Conservation (phyloP, 2,329 filamentous ascomycete species). For the Nemania abortiva region DNA sequence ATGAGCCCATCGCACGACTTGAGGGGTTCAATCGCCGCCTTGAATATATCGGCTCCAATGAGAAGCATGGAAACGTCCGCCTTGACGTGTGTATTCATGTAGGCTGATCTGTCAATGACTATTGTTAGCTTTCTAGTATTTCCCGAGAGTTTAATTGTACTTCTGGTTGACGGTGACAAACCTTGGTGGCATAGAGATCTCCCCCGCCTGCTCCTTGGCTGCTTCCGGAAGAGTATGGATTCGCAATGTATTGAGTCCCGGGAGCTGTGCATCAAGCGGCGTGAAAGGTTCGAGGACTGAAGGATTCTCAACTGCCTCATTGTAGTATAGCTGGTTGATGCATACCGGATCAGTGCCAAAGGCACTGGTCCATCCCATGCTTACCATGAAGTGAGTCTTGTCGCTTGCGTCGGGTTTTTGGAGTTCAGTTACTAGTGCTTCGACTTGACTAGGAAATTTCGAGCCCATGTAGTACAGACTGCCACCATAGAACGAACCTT, state of each 20-base stretch:
- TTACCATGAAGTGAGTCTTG: conserved; percentile 45
- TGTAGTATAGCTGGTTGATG: conserved; percentile 36
- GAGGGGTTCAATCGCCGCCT: conserved; percentile 29
- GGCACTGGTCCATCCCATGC: conserved; percentile 37
- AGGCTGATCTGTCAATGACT: conserved; percentile 16
- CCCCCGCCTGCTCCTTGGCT: conserved; percentile 30
- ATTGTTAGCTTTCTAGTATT: too few species aligned
- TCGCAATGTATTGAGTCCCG: conserved; percentile 26
- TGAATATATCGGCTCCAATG: conserved; percentile 22
- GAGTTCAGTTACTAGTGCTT: conserved; percentile 42
- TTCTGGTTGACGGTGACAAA: background rate
- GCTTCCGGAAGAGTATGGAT: conserved; percentile 18
- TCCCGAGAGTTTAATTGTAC: too few species aligned
- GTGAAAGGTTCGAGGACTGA: conserved; percentile 31
- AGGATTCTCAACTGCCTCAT: conserved; percentile 18
- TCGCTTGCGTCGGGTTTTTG: conserved; percentile 35
- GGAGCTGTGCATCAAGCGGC: conserved; percentile 22
- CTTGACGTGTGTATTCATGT: conserved; percentile 36
- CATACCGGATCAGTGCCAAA: conserved; percentile 6
- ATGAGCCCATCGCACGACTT: conserved; percentile 36
- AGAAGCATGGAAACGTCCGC: conserved; percentile 24
- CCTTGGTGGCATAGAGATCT: conserved; percentile 2
- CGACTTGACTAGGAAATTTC: conserved; percentile 42
- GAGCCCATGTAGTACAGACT: conserved; percentile 38
- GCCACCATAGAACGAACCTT: conserved; percentile 36